These are phyloP conservation scores for Geosiphon pyriformis DNA, from an alignment of 192 early-diverging fungal genomes.

Conservation along the genomic window DNA sequence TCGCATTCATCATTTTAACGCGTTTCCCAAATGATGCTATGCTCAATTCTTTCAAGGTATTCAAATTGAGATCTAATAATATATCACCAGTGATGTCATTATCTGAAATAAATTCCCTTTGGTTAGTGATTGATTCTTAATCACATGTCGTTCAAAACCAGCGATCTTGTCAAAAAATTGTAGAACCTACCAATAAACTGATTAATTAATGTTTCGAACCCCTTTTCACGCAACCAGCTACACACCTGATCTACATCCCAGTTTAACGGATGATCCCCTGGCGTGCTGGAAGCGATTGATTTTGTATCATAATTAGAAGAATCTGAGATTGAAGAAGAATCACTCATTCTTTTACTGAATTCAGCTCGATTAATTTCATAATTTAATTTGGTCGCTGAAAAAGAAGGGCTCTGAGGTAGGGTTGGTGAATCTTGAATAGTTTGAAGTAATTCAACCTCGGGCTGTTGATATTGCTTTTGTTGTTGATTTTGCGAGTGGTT, in stretches of 20 bases:
- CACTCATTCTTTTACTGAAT: neutral
- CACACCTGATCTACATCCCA: constrained; percentile 59
- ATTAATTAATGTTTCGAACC: constrained; percentile 39
- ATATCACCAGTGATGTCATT: constrained; percentile 63
- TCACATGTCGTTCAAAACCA: no score
- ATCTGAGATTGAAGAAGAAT: neutral
- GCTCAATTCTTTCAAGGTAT: constrained; percentile 60
- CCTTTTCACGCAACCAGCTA: constrained; percentile 49
- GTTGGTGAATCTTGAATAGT: neutral
- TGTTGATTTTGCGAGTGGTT: no score
- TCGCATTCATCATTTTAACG: constrained; percentile 61
- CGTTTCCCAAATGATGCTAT: constrained; percentile 60
- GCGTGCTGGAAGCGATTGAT: no score
- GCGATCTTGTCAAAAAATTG: no score
- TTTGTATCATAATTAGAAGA: neutral
- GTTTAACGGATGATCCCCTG: constrained; percentile 34
- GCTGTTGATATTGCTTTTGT: neutral
- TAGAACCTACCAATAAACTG: constrained; percentile 52
- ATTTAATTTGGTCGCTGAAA: neutral
- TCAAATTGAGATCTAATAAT: constrained; percentile 55
- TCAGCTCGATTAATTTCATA: neutral
- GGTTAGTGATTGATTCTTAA: no score
- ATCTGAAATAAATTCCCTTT: constrained; percentile 33
- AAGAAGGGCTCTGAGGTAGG: neutral
- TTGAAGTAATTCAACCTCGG: neutral